Base-by-base conservation (phyloP, 2,329 filamentous ascomycete species). In the Coniochaeta sp. region DNA sequence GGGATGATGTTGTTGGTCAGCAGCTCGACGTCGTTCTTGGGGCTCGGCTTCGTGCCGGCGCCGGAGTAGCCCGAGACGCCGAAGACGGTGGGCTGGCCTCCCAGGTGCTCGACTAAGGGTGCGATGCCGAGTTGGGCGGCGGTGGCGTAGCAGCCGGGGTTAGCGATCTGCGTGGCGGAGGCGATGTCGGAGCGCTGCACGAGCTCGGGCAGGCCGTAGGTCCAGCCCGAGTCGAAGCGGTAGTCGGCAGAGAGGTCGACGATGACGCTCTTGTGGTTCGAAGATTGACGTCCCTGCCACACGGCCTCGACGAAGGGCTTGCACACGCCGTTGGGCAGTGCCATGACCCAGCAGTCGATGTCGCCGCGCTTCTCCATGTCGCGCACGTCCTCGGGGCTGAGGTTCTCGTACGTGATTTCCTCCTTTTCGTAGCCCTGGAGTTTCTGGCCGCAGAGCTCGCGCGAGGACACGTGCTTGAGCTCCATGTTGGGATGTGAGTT, bases 261-360 rank as follows among this genome's bases (percentile, higher is more conserved):
- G 59, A 97, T 88, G 35, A 97, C 75, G 60, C 87, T 91, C 56
- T 80, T 79, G 62, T 77, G 74, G 53, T 66, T 61, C 9, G 65
- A 65, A 14, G 58, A 55, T 64, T 82, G 79, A 53, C 82, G 82
- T 28, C 79, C 82, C 63, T 86, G 79, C 60, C 91, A 82, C 50
- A 97, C 82, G 7, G 92, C 92, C 57, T 97, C 89, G 9, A 97
- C 87, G 60, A 87, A 99, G 0, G 94, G 91, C 72, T 91, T 88
- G 81, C 90, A 96, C 48, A 96, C 90, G 55, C 89, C 89, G 64
- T 97, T 99, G 42, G 92, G 94, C 27, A 97, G 82, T 30, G 94
- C 94, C 89, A 97, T 94, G 45, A 97, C 89, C 91, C 91, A 97
- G 72, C 89, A 94, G 73, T 97, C 92, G 48, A 97, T 85, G 62